A percentile compares a stretch with the other conserved stretches of the same genome.
These are phyloP conservation scores for Fonsecaea nubica DNA, from an alignment of 2,329 filamentous ascomycete species.

Conservation along the genomic window DNA sequence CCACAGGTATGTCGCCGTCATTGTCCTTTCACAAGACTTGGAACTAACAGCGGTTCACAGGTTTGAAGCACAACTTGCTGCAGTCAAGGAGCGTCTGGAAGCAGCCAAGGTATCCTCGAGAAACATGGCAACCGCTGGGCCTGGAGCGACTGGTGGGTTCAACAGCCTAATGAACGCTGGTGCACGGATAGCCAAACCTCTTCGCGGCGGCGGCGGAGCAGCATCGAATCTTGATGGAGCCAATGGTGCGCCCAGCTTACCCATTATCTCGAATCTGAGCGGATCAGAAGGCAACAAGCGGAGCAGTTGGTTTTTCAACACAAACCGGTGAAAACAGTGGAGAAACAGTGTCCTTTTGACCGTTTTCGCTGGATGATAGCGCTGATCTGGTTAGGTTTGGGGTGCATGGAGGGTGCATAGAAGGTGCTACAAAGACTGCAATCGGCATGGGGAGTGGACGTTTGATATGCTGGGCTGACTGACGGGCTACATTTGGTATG, in stretches of 20 bases:
- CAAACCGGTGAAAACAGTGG: slow-evolving; percentile 20
- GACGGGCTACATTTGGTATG: slow-evolving; percentile 9
- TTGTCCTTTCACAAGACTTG: not conserved
- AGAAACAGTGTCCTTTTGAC: not conserved
- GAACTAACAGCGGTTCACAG: slow-evolving; percentile 55
- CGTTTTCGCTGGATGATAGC: not conserved
- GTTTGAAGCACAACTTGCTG: slow-evolving; percentile 95
- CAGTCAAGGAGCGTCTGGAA: slow-evolving; percentile 97
- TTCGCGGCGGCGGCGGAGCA: slow-evolving; percentile 61
- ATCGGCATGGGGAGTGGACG: slow-evolving; percentile 1
- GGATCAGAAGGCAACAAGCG: slow-evolving; percentile 75
- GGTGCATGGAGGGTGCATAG: not conserved
- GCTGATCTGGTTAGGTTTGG: not conserved
- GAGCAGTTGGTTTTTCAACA: slow-evolving; percentile 62
- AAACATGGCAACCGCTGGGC: slow-evolving; percentile 67
- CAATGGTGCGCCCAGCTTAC: slow-evolving; percentile 46
- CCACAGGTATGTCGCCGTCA: slow-evolving; percentile 76
- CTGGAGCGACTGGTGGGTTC: slow-evolving; percentile 68
- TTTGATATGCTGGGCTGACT: slow-evolving; percentile 21
- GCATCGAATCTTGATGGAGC: slow-evolving; percentile 39
- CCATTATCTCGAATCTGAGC: slow-evolving; percentile 58
- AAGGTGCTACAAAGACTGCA: not conserved
- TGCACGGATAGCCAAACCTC: slow-evolving; percentile 68
- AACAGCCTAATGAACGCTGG: slow-evolving; percentile 45
- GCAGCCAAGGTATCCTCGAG: slow-evolving; percentile 93